phyloP scores from a whole-genome alignment of 192 early-diverging fungal species.

The Coemansia sp. region DNA sequence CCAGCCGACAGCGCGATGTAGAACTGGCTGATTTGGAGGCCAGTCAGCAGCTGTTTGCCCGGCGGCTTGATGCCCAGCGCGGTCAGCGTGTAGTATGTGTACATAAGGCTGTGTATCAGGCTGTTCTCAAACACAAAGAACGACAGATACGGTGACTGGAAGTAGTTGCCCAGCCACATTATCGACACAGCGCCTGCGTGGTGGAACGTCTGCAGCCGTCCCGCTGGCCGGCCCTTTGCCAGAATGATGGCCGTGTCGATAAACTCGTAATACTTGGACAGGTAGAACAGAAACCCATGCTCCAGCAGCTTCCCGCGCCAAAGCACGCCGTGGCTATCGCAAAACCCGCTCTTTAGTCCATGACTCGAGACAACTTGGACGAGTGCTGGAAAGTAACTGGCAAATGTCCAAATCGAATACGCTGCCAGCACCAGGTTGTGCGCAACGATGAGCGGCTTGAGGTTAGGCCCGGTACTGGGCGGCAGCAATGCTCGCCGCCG shows the following conservation, averaged over 20 bases:
- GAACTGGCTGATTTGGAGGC: conserved; percentile 83
- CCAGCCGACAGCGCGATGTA: conserved; percentile 65
- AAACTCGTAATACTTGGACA: conserved; percentile 86
- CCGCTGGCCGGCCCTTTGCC: conserved; percentile 64
- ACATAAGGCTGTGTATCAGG: conserved; percentile 87
- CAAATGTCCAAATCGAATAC: conserved; percentile 73
- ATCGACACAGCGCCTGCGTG: conserved; percentile 82
- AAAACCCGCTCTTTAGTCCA: conserved; percentile 60
- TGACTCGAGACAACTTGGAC: conserved; percentile 54
- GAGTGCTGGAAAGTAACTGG: conserved; percentile 57
- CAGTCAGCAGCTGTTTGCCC: conserved; percentile 75
- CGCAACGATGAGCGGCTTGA: conserved; percentile 72
- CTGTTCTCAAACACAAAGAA: conserved; percentile 82
- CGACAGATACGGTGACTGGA: conserved; percentile 74
- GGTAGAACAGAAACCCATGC: conserved; percentile 82
- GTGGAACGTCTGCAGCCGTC: conserved; percentile 80
- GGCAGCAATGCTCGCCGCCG: background rate
- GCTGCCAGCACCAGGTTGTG: conserved; percentile 69
- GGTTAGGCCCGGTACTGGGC: conserved; percentile 15
- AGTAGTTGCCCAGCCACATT: conserved; percentile 80
- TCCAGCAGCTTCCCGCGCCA: conserved; percentile 67
- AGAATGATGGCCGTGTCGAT: conserved; percentile 84
- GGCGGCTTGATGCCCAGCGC: conserved; percentile 71
- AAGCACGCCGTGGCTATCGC: conserved; percentile 59
- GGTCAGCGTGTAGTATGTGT: conserved; percentile 76